Conservation (phyloP, 1,284 basidiomycete genomes). For the Tylopilus orsonianus region DNA sequence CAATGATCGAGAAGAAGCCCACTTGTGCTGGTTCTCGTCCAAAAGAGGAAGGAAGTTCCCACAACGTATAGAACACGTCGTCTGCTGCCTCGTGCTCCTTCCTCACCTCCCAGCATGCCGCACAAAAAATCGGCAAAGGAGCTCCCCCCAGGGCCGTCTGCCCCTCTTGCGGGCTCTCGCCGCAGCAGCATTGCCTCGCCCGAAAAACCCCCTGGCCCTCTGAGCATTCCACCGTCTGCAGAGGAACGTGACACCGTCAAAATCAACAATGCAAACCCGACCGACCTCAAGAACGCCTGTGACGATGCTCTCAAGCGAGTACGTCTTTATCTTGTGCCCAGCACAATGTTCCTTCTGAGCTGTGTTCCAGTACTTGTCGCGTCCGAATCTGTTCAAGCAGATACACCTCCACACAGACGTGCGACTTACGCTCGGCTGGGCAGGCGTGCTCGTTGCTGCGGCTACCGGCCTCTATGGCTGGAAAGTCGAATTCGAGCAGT, state of each 20-base stretch:
- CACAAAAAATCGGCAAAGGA: conserved; percentile 20
- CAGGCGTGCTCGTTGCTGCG: conserved; percentile 75
- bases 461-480: conserved; percentile 84
- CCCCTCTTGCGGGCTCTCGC: conserved; percentile 19
- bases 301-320: conserved; percentile 91
- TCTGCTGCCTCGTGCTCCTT: conserved; percentile 3
- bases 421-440: conserved; percentile 80
- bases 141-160: conserved; percentile 12
- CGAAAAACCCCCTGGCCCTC: conserved; percentile 51
- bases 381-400: conserved; percentile 81
- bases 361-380: conserved; percentile 65
- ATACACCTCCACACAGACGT: conserved; percentile 86
- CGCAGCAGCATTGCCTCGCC: conserved; percentile 38
- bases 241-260: conserved; percentile 67
- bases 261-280: conserved; percentile 79
- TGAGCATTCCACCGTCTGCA: conserved; percentile 45
- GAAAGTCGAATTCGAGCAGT: conserved; percentile 82
- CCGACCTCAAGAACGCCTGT: conserved; percentile 86
- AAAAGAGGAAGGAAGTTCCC: conserved; percentile 22
- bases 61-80: conserved; percentile 30
- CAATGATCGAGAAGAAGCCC: neutral
- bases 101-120: conserved; percentile 19
- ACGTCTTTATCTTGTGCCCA: conserved; percentile 34
- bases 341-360: neutral
- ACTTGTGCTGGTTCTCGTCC: neutral